Conservation (phyloP, 78 protist species). For the Emiliania huxleyi region DNA sequence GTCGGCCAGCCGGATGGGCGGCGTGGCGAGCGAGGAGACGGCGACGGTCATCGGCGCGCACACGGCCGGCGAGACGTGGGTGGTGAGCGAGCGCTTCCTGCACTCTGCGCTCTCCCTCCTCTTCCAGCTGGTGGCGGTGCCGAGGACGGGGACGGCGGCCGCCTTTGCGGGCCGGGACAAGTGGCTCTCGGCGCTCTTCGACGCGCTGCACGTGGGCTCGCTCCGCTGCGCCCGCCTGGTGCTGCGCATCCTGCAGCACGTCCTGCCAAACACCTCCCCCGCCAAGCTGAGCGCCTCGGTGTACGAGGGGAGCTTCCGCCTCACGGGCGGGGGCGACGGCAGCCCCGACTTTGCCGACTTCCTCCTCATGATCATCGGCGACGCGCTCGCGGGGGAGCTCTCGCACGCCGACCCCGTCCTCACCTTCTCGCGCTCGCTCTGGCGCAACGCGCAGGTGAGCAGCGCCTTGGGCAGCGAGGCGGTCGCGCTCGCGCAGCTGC, state of each 20-base stretch:
- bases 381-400: neutral
- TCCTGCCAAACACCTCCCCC: neutral
- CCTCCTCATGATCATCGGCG: neutral
- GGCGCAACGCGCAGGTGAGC: neutral
- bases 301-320: neutral
- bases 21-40: neutral
- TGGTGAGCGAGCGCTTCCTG: neutral
- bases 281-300: neutral
- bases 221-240: neutral
- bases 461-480: neutral
- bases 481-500: neutral
- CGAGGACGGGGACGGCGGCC: neutral
- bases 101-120: neutral
- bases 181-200: neutral
- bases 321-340: no score
- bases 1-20: neutral
- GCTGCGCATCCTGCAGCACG: neutral
- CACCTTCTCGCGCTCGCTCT: neutral
- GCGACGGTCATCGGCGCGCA: neutral
- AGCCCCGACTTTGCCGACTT: neutral
- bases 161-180: neutral
- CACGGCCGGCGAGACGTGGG: neutral
- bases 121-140: neutral
- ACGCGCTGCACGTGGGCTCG: conserved; percentile 1
- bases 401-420: neutral